Evolutionary conservation across 2,329 filamentous ascomycete genomes (phyloP), one percentile per base, ranked within the genome.

Genomic region (Pseudogymnoascus sp.): DNA sequence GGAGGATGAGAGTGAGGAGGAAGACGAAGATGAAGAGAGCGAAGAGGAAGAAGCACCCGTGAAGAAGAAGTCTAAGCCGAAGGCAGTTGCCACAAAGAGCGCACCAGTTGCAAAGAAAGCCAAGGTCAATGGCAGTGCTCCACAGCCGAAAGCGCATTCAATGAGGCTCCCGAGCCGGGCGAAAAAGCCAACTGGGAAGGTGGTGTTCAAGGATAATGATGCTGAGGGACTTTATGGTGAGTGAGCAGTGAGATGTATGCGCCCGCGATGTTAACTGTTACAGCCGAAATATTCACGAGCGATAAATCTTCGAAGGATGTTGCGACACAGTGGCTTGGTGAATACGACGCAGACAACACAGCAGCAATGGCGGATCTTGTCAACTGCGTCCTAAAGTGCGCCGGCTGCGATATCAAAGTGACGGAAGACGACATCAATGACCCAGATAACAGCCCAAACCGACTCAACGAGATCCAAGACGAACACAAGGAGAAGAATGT

Each of bases 401-500:
- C 93, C 16, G 95, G 95, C 31, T 96, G 93, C 73, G 85, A 91
- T 63, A 81, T 90, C 62, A 83, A 89, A 68, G 85, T 99, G 63
- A 89, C 87, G 8, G 83, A 85, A 40, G 87, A 95, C 72, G 92
- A 97, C 73, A 90, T 97, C 67, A 86, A 88, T 68, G 93, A 99
- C 73, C 86, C 91, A 6, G 95, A 99, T 73, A 92, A 95, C 71
- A 90, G 88, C 59, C 85, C 90, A 16, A 87, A 86, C 71, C 87
- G 86, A 71, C 79, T 99, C 54, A 81, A 83, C 21, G 93, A 97
- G 70, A 80, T 99, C n/a, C 91, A 97, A 75, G 87, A 90, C 66
- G 86, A 93, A 66, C 96, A 93, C 73, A 88, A 95, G 75, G 86
- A 87, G 79, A 83, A 89, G 81, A 86, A 89, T 73, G 88, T 93